Evolutionary conservation across 306 rosid genomes (phyloP), one percentile per base, ranked within the genome.

Genomic region (Lithocarpus polystachyus): DNA sequence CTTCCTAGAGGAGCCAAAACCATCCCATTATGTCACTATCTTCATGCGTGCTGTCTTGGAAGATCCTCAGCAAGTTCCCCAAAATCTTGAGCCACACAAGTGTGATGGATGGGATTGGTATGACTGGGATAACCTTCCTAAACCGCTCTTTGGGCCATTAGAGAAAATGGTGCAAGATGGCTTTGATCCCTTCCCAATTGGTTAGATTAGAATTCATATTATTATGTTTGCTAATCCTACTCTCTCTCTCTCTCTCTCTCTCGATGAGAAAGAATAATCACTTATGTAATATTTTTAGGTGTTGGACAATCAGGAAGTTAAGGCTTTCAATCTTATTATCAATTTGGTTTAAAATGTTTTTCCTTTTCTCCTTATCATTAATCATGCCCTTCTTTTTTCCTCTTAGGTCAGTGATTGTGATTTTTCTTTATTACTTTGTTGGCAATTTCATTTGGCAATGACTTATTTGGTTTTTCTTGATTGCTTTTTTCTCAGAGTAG

Each of bases 31-130:
- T 14, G 97, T 92, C 0, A 85, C 86, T 1, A 65, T 94, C 68
- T 90, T 76, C 81, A 48, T 89, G 91, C 80, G 97, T 9, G 91
- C 86, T 4, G 20, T 76, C 15, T 75, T 71, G 57, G 81, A 17
- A 14, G 84, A 82, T 71, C 74, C 81, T 17, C 26, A 86, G 2
- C 87, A 88, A 59, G 72, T 23, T 20, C 89, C 91, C 0, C 80
- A 78, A 75, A 94, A 89, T 77, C 35, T 87, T 2, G 98, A 94
- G 88, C 96, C 96, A 11, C 13, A 56, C 12, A 86, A 89, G 79
- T 94, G 97, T 71, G 89, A 86, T 55, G 98, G 96, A 6, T 94
- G 96, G 98, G 92, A 77, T 18, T 94, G 97, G 96, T 89, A 85
- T 68, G 90, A 85, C 0, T 90, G 90, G 92, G 82, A 68, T 54